Conservation (phyloP, 176 grass and related monocot genomes). For the Oryza australiensis region DNA sequence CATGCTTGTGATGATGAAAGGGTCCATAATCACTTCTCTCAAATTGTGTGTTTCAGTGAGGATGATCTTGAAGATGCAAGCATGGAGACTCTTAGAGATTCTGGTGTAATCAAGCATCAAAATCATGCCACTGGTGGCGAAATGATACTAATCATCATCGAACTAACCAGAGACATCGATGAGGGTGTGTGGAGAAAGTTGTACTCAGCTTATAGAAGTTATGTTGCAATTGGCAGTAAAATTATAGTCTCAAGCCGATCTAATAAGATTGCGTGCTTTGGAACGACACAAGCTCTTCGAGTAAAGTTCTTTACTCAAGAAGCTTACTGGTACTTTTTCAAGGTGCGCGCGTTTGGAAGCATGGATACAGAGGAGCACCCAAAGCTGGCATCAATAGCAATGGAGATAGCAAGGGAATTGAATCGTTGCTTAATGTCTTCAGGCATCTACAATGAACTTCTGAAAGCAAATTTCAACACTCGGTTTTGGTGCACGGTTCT, state of each 20-base stretch:
- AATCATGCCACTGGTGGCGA: not conserved
- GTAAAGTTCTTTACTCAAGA: not conserved
- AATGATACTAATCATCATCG: slow-evolving; percentile 16
- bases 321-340: slow-evolving; percentile 27
- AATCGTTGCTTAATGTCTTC: not conserved
- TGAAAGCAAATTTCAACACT: no score
- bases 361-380: not conserved
- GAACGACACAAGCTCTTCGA: not conserved
- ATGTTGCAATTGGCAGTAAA: not conserved
- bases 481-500: not conserved
- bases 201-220: not conserved
- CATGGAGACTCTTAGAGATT: not conserved
- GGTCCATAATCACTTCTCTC: slow-evolving; percentile 18
- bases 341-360: slow-evolving; percentile 13
- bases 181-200: not conserved
- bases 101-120: not conserved
- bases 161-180: not conserved
- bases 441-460: not conserved
- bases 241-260: not conserved
- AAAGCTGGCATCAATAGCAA: slow-evolving; percentile 1
- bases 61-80: not conserved
- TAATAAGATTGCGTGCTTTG: not conserved
- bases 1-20: slow-evolving; percentile 14
- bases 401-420: not conserved
- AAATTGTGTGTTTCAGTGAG: not conserved